phyloP scores from a whole-genome alignment of 2,329 filamentous ascomycete genomes.

The Colletotrichum plurivorum region DNA sequence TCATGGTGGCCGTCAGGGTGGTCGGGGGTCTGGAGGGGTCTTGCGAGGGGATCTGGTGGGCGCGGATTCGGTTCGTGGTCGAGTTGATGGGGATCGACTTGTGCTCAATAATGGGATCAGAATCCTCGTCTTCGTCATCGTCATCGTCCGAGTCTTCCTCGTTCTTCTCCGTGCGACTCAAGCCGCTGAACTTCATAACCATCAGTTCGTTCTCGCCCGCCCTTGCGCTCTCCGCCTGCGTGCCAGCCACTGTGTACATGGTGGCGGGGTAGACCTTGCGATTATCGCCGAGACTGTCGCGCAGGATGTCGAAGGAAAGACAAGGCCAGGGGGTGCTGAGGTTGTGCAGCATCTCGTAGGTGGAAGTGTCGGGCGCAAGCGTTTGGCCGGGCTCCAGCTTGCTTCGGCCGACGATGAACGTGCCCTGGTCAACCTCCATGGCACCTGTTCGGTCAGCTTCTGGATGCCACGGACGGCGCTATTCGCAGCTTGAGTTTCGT shows the following conservation, averaged over 20 bases:
- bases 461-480: too few relatives aligned
- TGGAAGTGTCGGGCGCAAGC: constrained; percentile 90
- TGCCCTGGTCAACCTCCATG: constrained; percentile 95
- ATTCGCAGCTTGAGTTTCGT: constrained; percentile 38
- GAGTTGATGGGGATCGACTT: constrained; percentile 88
- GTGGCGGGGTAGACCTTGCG: constrained; percentile 95
- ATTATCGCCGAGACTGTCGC: constrained; percentile 87
- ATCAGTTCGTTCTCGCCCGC: constrained; percentile 92
- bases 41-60: constrained; percentile 82
- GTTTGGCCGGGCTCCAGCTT: constrained; percentile 93
- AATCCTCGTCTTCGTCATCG: constrained; percentile 80
- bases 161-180: constrained; percentile 87
- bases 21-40: constrained; percentile 81
- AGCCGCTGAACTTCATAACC: constrained; percentile 94
- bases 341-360: constrained; percentile 97
- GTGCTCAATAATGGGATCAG: constrained; percentile 94
- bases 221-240: constrained; percentile 84
- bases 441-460: constrained; percentile 64
- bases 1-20: constrained; percentile 92
- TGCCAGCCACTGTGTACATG: constrained; percentile 94
- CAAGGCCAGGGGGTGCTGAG: constrained; percentile 97
- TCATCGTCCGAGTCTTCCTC: constrained; percentile 76
- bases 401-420: constrained; percentile 95
- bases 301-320: constrained; percentile 93
- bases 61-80: constrained; percentile 94